Conservation (phyloP, 306 rosid species). For the Trifolium subterraneum region DNA sequence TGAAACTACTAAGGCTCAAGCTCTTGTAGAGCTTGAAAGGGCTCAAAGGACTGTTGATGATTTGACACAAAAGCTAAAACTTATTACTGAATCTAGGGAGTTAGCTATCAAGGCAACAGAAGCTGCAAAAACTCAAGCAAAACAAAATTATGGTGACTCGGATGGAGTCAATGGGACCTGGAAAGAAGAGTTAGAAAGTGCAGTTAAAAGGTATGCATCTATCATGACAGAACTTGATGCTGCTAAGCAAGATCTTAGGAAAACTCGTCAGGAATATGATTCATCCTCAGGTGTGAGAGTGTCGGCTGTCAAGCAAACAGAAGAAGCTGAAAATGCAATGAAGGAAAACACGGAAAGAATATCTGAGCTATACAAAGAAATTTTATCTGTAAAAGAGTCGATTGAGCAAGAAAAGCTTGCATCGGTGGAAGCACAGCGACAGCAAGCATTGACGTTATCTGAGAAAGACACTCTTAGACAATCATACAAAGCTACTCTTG, state of each 20-base stretch:
- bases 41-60: constrained; percentile 67
- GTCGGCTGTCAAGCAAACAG: constrained; percentile 64
- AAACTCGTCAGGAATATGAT: constrained; percentile 77
- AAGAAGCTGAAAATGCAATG: constrained; percentile 68
- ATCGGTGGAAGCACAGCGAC: constrained; percentile 69
- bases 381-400: constrained; percentile 73
- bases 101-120: constrained; percentile 66
- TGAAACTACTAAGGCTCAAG: constrained; percentile 81
- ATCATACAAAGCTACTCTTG: constrained; percentile 69
- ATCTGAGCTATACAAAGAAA: constrained; percentile 77
- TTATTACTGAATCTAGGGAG: constrained; percentile 71
- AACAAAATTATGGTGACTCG: constrained; percentile 53
- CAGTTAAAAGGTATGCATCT: constrained; percentile 63
- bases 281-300: constrained; percentile 63
- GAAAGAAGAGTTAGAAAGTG: constrained; percentile 79
- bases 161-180: constrained; percentile 56
- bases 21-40: constrained; percentile 82
- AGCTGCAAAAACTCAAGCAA: constrained; percentile 64
- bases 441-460: constrained; percentile 62
- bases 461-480: constrained; percentile 81
- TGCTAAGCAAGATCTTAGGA: constrained; percentile 79
- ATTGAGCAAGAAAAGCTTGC: constrained; percentile 75
- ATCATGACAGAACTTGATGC: constrained; percentile 77
- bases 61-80: constrained; percentile 64
- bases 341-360: constrained; percentile 66